Conservation (phyloP, 495 filamentous ascomycete species). For the Poronia punctata region DNA sequence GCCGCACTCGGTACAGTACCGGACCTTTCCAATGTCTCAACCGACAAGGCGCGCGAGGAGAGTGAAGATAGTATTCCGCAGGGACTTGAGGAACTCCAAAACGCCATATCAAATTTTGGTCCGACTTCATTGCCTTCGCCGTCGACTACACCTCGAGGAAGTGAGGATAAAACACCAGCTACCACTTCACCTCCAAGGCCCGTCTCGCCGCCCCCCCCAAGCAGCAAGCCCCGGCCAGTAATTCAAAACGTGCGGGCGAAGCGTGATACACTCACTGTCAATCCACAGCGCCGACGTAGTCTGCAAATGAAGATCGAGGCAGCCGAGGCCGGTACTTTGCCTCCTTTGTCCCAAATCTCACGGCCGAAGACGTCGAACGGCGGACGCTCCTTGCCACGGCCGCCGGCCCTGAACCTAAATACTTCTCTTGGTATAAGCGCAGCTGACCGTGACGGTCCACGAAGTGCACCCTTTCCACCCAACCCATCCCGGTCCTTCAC, state of each 20-base stretch:
- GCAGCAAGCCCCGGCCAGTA: constrained; percentile 20
- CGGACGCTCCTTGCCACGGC: constrained; percentile 10
- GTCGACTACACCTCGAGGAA: constrained; percentile 17
- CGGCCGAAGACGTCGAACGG: constrained; percentile 13
- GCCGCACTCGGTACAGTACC: constrained; percentile 4
- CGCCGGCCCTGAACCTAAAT: constrained; percentile 20
- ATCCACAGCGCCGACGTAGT: constrained; percentile 28
- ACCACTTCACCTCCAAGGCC: constrained; percentile 1
- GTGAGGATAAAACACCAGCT: constrained; percentile 21
- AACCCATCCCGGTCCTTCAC: constrained; percentile 10
- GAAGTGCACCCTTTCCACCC: constrained; percentile 10
- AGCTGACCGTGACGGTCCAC: constrained; percentile 16
- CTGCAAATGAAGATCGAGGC: constrained; percentile 42
- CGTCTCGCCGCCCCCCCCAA: constrained; percentile 3
- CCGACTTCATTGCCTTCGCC: constrained; percentile 23
- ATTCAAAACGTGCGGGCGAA: constrained; percentile 36
- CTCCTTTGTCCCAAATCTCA: neutral
- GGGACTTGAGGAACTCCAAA: constrained; percentile 14
- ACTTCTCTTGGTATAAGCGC: constrained; percentile 7
- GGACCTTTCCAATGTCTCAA: constrained; percentile 4
- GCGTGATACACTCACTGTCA: constrained; percentile 35
- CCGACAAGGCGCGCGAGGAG: constrained; percentile 8
- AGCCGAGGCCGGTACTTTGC: constrained; percentile 14
- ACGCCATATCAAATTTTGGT: constrained; percentile 12
- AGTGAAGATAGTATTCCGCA: constrained; percentile 12